Evolutionary conservation across 2,329 filamentous ascomycete genomes (phyloP), one percentile per base, ranked within the genome.

Genomic region (Aspergillus niger): DNA sequence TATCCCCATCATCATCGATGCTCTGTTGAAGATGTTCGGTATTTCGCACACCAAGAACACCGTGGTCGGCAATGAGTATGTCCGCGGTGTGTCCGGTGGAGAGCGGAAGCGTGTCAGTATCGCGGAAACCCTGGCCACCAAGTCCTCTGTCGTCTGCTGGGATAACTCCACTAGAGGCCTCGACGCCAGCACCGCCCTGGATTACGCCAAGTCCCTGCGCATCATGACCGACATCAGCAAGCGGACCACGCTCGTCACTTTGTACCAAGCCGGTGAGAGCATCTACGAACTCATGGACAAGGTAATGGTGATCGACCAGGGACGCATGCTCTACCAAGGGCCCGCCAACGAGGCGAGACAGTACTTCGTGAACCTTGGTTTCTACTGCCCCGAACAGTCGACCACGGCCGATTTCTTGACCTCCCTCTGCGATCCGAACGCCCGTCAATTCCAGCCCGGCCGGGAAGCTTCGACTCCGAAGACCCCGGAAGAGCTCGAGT

Each of bases 131-230:
- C 77, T 94, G 22, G 88, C 89, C 4, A 89, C 89, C 6, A 89
- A 90, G 73, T 87, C 87, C 0, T 87, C 88, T 0, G 87, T 93
- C 1, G 86, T 90, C 36, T 89, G 87, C 63, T 93, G 89, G 89
- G 91, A 94, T 67, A 94, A 94, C 73, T 89, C 86, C 0, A 94
- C 90, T 0, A 82, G 91, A 51, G 91, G 91, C n/a, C 79, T 94
- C 0, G 91, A 95, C 70, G 88, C 90, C 1, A 90, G 87, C 1
- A 93, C 90, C 0, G 91, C 91, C 4, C 80, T 93, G 4, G 90
- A 93, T 69, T 94, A 91, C 67, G 89, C 88, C 8, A 88, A 87
- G 59, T 88, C 86, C 0, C 78, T 90, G 2, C 83, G 87, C 13
- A 83, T 88, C 60, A 90, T 92, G 86, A 93, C 91, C 3, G 89